Evolutionary conservation across 257 asterid species (phyloP).

Genomic region (Anisodus acutangulus): DNA sequence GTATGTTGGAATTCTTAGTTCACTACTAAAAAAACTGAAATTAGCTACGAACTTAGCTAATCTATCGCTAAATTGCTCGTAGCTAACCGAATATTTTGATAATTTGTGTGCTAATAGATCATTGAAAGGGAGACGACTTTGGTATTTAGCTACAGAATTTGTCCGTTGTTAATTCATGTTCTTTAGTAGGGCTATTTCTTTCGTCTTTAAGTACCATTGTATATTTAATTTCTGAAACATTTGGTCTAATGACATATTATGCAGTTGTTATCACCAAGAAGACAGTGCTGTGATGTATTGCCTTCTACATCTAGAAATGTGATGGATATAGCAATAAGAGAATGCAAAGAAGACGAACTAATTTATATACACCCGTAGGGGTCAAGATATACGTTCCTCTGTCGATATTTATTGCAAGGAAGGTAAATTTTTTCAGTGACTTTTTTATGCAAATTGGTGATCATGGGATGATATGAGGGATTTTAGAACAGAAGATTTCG

Average conservation of each 20-base stretch:
- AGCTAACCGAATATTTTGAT: too few species aligned
- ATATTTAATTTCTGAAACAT: background rate
- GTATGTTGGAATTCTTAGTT: background rate
- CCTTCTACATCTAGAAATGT: slow-evolving; percentile 15
- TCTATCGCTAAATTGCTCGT: too few species aligned
- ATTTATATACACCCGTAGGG: slow-evolving; percentile 15
- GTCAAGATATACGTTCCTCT: background rate
- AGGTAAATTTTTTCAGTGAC: background rate
- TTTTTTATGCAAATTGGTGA: slow-evolving; percentile 18
- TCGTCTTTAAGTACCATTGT: too few species aligned
- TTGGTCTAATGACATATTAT: slow-evolving; percentile 5
- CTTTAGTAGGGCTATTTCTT: too few species aligned
- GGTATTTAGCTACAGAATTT: too few species aligned
- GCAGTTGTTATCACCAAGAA: slow-evolving; percentile 27
- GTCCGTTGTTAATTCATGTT: too few species aligned
- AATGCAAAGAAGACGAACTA: slow-evolving; percentile 25
- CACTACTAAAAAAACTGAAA: too few species aligned
- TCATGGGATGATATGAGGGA: background rate
- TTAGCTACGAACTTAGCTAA: too few species aligned
- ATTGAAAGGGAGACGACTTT: too few species aligned
- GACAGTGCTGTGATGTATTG: slow-evolving; percentile 20
- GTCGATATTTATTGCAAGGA: background rate
- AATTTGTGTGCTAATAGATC: too few species aligned
- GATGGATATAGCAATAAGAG: slow-evolving; percentile 20
- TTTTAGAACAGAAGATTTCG: background rate